These are phyloP conservation scores for Elsinoe ampelina DNA, from an alignment of 2,329 filamentous ascomycete genomes.

Conservation along the genomic window DNA sequence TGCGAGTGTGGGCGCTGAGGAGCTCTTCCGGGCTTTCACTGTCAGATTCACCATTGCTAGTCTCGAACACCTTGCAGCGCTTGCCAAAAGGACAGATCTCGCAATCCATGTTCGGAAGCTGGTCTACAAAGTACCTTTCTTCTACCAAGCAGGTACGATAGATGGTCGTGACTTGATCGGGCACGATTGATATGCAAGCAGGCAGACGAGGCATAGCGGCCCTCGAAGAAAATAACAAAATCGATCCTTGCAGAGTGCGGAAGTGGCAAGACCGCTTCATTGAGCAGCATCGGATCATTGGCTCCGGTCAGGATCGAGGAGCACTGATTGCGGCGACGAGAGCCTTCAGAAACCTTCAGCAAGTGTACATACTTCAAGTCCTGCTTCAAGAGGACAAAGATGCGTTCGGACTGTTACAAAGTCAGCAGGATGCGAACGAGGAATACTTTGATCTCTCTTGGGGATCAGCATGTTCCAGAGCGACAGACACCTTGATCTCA, in stretches of 20 bases:
- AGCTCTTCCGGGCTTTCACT: conserved; percentile 44
- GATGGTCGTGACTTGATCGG: not conserved
- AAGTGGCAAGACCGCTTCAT: conserved; percentile 37
- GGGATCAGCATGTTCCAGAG: conserved; percentile 54
- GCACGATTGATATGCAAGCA: not conserved
- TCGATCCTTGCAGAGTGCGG: conserved; percentile 28
- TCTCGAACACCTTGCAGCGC: conserved; percentile 40
- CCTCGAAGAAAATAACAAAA: conserved; percentile 22
- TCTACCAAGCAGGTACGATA: conserved; percentile 44
- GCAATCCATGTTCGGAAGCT: conserved; percentile 49
- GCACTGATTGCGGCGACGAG: conserved; percentile 47
- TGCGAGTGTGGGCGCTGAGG: conserved; percentile 40
- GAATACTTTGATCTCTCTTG: conserved; percentile 47
- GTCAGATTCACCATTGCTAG: conserved; percentile 43
- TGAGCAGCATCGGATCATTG: conserved; percentile 44
- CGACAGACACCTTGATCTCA: conserved; percentile 38
- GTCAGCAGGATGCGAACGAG: conserved; percentile 35
- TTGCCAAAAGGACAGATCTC: conserved; percentile 42
- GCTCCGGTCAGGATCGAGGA: conserved; percentile 41
- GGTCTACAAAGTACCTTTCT: conserved; percentile 51
- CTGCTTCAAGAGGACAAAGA: conserved; percentile 50
- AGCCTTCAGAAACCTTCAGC: conserved; percentile 52
- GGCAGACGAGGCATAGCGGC: conserved; percentile 13
- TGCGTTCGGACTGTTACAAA: conserved; percentile 44
- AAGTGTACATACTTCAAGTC: conserved; percentile 55